These are phyloP conservation scores for Microsporum ferrugineum DNA, from an alignment of 2,329 filamentous ascomycete genomes.

Conservation along the genomic window DNA sequence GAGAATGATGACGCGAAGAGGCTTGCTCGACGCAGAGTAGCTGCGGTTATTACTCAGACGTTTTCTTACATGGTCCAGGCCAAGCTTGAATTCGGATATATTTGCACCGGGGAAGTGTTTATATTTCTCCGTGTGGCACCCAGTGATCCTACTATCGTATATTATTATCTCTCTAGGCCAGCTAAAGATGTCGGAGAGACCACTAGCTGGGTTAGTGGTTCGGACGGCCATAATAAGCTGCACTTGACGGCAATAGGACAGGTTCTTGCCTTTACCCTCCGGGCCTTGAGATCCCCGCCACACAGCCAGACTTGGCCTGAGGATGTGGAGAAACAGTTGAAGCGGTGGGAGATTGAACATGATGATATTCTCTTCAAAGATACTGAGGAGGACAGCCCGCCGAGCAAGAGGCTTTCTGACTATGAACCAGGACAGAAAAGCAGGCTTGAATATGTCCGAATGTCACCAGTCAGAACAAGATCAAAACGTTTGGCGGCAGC, in stretches of 20 bases:
- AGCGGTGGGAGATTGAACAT: slow-evolving; percentile 19
- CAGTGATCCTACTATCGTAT: slow-evolving; percentile 21
- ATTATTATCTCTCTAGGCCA: slow-evolving; percentile 26
- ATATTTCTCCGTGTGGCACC: slow-evolving; percentile 33
- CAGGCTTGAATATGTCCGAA: slow-evolving; percentile 1
- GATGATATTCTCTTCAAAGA: slow-evolving; percentile 12
- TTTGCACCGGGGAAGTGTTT: slow-evolving; percentile 36
- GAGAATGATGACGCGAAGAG: slow-evolving; percentile 18
- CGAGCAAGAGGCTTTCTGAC: background rate
- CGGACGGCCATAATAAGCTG: slow-evolving; percentile 8
- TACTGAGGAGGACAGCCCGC: background rate
- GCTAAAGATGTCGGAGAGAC: slow-evolving; percentile 20
- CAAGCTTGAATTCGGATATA: slow-evolving; percentile 36
- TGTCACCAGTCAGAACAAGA: slow-evolving; percentile 2
- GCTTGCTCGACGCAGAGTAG: slow-evolving; percentile 24
- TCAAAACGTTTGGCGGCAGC: background rate
- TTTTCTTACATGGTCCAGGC: slow-evolving; percentile 42
- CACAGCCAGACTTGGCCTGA: slow-evolving; percentile 15
- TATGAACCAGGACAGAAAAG: background rate
- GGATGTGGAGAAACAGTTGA: slow-evolving; percentile 9
- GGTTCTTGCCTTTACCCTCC: slow-evolving; percentile 23
- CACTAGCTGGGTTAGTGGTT: slow-evolving; percentile 15
- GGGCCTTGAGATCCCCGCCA: slow-evolving; percentile 16
- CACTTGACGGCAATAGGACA: slow-evolving; percentile 24
- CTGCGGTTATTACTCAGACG: slow-evolving; percentile 37